These are phyloP conservation scores for Alternaria ventricosa DNA, from an alignment of 2,329 filamentous ascomycete genomes.

Conservation along the genomic window DNA sequence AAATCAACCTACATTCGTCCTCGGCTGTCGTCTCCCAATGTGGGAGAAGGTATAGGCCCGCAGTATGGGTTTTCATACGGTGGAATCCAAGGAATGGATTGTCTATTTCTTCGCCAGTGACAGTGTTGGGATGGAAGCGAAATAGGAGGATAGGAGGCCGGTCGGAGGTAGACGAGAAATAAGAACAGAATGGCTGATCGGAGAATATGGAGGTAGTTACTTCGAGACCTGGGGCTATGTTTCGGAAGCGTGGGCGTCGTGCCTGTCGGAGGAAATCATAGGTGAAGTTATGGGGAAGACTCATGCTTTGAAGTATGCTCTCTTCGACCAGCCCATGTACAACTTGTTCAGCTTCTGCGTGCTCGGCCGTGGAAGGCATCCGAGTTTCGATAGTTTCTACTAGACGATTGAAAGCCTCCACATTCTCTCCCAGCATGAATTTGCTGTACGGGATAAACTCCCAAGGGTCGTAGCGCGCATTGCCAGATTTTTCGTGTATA, in stretches of 20 bases:
- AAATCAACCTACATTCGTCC: constrained; percentile 18
- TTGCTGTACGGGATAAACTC: constrained; percentile 11
- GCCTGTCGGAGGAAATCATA: constrained; percentile 13
- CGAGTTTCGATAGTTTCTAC: constrained; percentile 12
- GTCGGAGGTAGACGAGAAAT: not conserved
- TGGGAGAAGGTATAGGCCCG: constrained; percentile 21
- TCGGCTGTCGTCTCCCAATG: constrained; percentile 6
- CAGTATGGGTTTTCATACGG: constrained; percentile 7
- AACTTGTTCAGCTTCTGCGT: not conserved
- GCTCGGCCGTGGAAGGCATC: not conserved
- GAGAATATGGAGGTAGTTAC: constrained; percentile 6
- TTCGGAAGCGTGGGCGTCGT: constrained; percentile 18
- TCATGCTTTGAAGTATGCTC: not conserved
- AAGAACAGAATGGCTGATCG: constrained; percentile 11
- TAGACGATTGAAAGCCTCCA: constrained; percentile 17
- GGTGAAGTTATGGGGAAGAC: constrained; percentile 12
- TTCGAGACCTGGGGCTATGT: constrained; percentile 22
- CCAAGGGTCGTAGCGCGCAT: constrained; percentile 15
- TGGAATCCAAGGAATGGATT: not conserved
- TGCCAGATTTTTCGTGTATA: not conserved
- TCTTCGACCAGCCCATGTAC: constrained; percentile 4
- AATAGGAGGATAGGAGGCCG: constrained; percentile 11
- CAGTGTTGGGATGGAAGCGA: not conserved
- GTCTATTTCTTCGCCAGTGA: not conserved
- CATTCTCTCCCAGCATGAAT: constrained; percentile 11